Conservation (phyloP, 495 filamentous ascomycete species). For the Penicillium ucsense region DNA sequence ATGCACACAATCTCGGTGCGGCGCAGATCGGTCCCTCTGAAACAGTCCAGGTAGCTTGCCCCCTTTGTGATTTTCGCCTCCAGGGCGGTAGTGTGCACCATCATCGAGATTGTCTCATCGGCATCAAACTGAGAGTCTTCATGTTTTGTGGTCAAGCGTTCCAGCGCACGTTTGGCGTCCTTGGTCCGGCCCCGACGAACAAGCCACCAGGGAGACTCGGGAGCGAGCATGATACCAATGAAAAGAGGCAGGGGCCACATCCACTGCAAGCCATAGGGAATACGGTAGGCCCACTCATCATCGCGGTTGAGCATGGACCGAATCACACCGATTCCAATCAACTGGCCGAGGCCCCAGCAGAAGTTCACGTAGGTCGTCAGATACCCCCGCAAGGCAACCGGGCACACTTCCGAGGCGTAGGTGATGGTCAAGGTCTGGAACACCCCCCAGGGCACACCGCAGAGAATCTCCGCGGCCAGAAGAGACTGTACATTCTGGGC, state of each 20-base stretch:
- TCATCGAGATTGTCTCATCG: constrained; percentile 74
- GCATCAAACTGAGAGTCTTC: constrained; percentile 54
- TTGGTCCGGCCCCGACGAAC: constrained; percentile 59
- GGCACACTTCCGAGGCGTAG: constrained; percentile 73
- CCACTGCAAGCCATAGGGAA: constrained; percentile 71
- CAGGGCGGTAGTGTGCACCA: constrained; percentile 70
- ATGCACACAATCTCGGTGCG: constrained; percentile 73
- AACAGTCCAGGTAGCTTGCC: constrained; percentile 67
- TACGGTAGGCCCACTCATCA: constrained; percentile 58
- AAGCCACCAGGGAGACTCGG: constrained; percentile 78
- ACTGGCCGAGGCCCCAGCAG: constrained; percentile 71
- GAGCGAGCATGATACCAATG: constrained; percentile 59
- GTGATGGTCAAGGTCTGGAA: constrained; percentile 74
- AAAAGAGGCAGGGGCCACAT: constrained; percentile 74
- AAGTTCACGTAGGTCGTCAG: constrained; percentile 76
- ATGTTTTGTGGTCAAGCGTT: constrained; percentile 52
- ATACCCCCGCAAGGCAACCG: constrained; percentile 61
- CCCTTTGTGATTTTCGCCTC: constrained; percentile 60
- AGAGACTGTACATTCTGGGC: constrained; percentile 59
- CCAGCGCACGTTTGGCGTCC: constrained; percentile 57
- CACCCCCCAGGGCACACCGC: constrained; percentile 73
- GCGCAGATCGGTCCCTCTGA: constrained; percentile 61
- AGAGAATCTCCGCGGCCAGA: constrained; percentile 64
- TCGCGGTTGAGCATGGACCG: constrained; percentile 48
- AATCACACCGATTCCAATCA: constrained; percentile 67